phyloP scores from a whole-genome alignment of 2,329 filamentous ascomycete genomes.

The Colletotrichum sp. region DNA sequence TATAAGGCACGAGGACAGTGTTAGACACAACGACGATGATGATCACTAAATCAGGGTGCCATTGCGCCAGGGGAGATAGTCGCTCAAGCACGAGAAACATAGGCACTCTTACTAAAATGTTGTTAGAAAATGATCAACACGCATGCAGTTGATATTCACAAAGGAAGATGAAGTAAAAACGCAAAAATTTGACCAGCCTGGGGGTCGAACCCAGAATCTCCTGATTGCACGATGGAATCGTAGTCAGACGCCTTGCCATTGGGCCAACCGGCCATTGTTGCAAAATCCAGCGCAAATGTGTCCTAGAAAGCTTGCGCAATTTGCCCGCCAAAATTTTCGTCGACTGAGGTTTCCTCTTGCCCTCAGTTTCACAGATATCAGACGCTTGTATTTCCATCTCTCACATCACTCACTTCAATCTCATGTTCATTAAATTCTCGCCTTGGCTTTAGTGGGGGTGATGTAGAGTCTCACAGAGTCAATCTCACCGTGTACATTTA shows the following conservation, averaged over 20 bases:
- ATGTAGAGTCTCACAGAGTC: neutral
- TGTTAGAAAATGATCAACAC: neutral
- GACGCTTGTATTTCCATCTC: neutral
- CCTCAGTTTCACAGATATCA: neutral
- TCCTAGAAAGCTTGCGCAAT: fast-evolving
- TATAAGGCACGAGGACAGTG: neutral
- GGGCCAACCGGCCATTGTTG: neutral
- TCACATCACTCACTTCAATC: neutral
- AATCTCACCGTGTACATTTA: neutral
- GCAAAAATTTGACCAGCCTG: constrained; percentile 17
- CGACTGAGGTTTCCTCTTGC: neutral
- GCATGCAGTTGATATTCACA: neutral
- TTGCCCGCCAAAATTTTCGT: neutral
- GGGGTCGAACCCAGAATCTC: constrained; percentile 23
- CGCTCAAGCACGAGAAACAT: neutral
- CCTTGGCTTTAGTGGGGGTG: neutral
- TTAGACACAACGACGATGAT: neutral
- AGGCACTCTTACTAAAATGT: neutral
- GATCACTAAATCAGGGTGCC: neutral
- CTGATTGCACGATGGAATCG: neutral
- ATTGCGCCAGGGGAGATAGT: neutral
- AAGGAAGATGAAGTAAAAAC: neutral
- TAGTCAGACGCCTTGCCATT: constrained; percentile 2
- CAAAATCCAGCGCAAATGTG: fast-evolving
- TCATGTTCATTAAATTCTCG: neutral